Conservation (phyloP, 805 yeast genomes). For the Metschnikowia baotianmanensis region DNA sequence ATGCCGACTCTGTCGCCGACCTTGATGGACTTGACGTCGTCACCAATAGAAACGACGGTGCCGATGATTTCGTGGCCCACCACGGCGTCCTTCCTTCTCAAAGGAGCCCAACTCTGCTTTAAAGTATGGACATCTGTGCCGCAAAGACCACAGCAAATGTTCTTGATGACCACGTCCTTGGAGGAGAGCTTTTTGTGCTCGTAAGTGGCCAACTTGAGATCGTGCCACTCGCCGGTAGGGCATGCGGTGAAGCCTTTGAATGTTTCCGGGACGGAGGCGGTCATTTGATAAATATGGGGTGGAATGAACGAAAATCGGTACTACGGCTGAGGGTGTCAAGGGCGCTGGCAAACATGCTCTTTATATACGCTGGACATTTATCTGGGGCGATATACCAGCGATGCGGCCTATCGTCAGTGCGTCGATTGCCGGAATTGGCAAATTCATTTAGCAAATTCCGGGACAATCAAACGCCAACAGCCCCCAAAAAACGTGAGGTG, state of each 20-base stretch:
- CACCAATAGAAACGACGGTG: slow-evolving; percentile 33
- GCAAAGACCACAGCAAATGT: slow-evolving; percentile 23
- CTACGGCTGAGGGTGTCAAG: too few species aligned
- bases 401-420: slow-evolving; percentile 4
- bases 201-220: slow-evolving; percentile 51
- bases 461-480: too few species aligned
- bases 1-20: slow-evolving; percentile 23
- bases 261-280: slow-evolving; percentile 42
- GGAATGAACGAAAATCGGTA: too few species aligned
- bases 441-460: too few species aligned
- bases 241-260: slow-evolving; percentile 61
- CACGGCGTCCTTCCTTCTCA: slow-evolving; percentile 28
- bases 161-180: slow-evolving; percentile 27
- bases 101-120: slow-evolving; percentile 19
- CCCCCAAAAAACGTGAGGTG: too few species aligned
- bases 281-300: slow-evolving; percentile 1
- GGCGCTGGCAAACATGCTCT: too few species aligned
- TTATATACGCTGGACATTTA: slow-evolving; percentile 1
- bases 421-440: neutral
- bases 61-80: slow-evolving; percentile 76
- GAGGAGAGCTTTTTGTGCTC: slow-evolving; percentile 42
- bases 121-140: slow-evolving; percentile 20
- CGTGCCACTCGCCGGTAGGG: slow-evolving; percentile 50
- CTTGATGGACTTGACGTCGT: slow-evolving; percentile 15
- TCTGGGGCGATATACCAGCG: slow-evolving; percentile 1